Evolutionary conservation across 2,329 filamentous ascomycete genomes (phyloP).

Genomic region (Samsoniella hepiali): DNA sequence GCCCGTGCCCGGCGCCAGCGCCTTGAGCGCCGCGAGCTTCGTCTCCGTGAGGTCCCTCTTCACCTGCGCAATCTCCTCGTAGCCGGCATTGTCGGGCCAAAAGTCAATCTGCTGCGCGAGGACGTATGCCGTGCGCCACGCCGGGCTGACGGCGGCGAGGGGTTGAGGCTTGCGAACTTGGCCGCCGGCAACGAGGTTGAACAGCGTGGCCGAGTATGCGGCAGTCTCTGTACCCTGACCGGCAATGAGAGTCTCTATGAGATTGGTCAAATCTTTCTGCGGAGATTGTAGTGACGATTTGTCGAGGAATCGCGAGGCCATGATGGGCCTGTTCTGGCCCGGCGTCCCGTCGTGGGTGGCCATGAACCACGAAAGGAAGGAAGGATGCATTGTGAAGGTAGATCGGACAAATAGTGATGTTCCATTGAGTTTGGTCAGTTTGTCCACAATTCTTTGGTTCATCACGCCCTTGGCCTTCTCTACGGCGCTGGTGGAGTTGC

Average conservation of each 20-base stretch:
- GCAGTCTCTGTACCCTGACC: background rate
- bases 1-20: background rate
- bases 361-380: background rate
- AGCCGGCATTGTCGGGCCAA: background rate
- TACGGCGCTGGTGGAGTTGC: background rate
- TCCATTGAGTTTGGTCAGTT: background rate
- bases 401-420: background rate
- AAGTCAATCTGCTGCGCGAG: background rate
- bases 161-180: background rate
- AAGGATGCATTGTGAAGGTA: background rate
- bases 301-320: background rate
- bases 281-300: background rate
- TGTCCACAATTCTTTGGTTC: background rate
- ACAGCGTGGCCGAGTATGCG: background rate
- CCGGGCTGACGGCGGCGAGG: background rate
- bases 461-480: background rate
- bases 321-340: background rate
- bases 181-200: background rate
- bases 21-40: conserved; percentile 8
- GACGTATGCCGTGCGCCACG: conserved; percentile 1
- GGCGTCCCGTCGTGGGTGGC: background rate
- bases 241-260: background rate
- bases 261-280: background rate
- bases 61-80: background rate
- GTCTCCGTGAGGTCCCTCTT: background rate